Evolutionary conservation across 1,284 basidiomycete species (phyloP).

Genomic region (Ceratobasidium sp.): DNA sequence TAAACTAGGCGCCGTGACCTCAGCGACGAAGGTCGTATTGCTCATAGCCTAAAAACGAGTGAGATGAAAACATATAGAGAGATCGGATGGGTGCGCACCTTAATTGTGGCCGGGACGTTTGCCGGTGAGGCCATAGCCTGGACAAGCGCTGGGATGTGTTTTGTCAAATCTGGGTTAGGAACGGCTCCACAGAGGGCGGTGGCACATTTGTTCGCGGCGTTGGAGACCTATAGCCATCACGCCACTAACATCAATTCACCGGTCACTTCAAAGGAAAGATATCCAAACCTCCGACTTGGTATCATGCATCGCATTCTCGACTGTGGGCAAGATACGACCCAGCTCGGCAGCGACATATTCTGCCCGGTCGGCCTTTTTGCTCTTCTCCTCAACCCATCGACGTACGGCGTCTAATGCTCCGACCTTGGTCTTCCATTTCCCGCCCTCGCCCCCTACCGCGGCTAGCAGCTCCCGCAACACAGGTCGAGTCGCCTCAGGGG

Average conservation of each 20-base stretch:
- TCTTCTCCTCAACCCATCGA: slow-evolving; percentile 73
- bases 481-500: slow-evolving; percentile 84
- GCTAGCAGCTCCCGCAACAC: slow-evolving; percentile 84
- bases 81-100: slow-evolving; percentile 85
- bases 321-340: slow-evolving; percentile 85
- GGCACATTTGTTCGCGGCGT: slow-evolving; percentile 92
- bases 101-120: slow-evolving; percentile 92
- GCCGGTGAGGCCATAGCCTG: slow-evolving; percentile 94
- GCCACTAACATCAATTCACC: slow-evolving; percentile 44
- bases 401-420: slow-evolving; percentile 92
- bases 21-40: slow-evolving; percentile 95
- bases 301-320: slow-evolving; percentile 96
- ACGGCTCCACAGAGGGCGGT: slow-evolving; percentile 92
- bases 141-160: slow-evolving; percentile 92
- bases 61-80: not conserved
- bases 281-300: slow-evolving; percentile 89
- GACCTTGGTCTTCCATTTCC: slow-evolving; percentile 97
- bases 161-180: slow-evolving; percentile 93
- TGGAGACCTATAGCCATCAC: slow-evolving; percentile 74
- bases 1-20: slow-evolving; percentile 95
- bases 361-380: slow-evolving; percentile 80
- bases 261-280: slow-evolving; percentile 2
- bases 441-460: slow-evolving; percentile 54
- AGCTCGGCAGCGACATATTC: slow-evolving; percentile 90
- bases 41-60: slow-evolving; percentile 34